Base-by-base conservation (phyloP, 345 rosid genomes). In the Populus ilicifolia region DNA sequence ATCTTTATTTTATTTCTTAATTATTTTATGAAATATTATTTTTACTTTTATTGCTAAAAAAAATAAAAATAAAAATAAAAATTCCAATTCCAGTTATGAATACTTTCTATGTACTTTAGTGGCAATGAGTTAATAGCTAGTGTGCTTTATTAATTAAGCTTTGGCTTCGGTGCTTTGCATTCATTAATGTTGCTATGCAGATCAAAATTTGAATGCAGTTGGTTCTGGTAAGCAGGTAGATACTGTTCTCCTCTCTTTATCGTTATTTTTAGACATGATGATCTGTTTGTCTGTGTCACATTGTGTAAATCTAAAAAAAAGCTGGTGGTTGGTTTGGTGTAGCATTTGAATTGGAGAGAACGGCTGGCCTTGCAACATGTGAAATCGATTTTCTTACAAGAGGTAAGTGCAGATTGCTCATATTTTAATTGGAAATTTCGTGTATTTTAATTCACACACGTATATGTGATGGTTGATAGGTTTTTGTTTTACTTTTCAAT, bases 281-380 rank as follows among this genome's bases (percentile, higher is more conserved):
- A 41, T 43, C 75, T 73, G 33, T 56, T 35, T 39, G 14, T 59
- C 33, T 29, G 72, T 77, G 73, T 73, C 59, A 8, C 74, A 71
- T 9, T 79, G 35, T 23, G 67, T 46, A 39, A 27, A 61, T 4
- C 66, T 39, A 56, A 44, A 54, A 33, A 50, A 6, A 72, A 77
- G 67, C 12, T 41, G 46, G 46, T 83, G 30, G 71, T 80, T 80
- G 72, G n/a, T 10, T 75, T 33, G 52, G 27, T 85, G 85, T 86
- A 94, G 98, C 89, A 76, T 67, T 79, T 88, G 80, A 89, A 88
- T 87, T 96, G 97, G 99, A 91, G 98, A 80, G 96, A 96, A 74
- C 92, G 86, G 76, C 84, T 91, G 75, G 92, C 93, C 16, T 64
- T 89, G 85, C 89, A 89, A 79, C 87, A 88, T 78, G 77, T 91